These are phyloP conservation scores for Filobasidium floriforme DNA, from an alignment of 768 basidiomycete species.

Conservation along the genomic window DNA sequence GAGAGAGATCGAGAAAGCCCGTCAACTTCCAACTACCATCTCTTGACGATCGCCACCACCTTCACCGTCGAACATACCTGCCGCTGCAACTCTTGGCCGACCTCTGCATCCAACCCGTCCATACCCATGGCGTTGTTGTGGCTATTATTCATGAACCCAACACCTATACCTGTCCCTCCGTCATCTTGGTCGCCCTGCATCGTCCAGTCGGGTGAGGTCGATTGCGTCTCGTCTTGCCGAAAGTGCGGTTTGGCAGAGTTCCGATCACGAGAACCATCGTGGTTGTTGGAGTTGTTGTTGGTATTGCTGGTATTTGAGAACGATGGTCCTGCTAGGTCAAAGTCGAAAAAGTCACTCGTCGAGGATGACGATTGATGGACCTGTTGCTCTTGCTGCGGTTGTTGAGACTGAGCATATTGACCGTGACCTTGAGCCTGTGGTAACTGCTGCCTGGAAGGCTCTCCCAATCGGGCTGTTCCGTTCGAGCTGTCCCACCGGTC, in stretches of 20 bases:
- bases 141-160: neutral
- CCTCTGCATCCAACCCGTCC: neutral
- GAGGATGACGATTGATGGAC: neutral
- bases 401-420: neutral
- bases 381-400: neutral
- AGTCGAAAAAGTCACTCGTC: neutral
- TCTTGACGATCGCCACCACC: neutral
- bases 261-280: neutral
- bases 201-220: neutral
- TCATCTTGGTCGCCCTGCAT: neutral
- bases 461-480: no score
- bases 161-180: neutral
- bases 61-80: neutral
- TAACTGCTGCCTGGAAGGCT: no score
- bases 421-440: neutral
- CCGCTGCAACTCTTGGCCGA: constrained; percentile 1
- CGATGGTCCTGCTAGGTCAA: neutral
- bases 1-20: no score
- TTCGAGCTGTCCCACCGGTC: no score
- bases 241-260: neutral
- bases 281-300: neutral
- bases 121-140: neutral
- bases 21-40: neutral
- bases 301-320: neutral
- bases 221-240: no score